phyloP scores from a whole-genome alignment of 2,329 filamentous ascomycete species.

The Calcarisporium arbuscula region DNA sequence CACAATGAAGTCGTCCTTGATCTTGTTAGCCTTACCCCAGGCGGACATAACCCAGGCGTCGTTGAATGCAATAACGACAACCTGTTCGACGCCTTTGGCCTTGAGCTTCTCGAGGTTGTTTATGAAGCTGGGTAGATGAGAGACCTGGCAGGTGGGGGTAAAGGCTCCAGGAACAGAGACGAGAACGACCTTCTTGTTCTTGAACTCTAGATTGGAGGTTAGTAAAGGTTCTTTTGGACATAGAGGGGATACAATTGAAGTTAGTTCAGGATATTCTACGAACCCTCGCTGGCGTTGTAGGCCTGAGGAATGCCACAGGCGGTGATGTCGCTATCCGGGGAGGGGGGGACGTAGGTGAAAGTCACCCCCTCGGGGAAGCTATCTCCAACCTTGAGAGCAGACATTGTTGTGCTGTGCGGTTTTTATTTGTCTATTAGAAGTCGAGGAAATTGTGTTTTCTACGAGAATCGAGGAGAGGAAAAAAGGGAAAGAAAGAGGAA shows the following conservation, averaged over 20 bases:
- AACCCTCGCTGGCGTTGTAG: conserved; percentile 73
- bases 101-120: conserved; percentile 63
- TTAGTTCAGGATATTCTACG: conserved; percentile 12
- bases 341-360: conserved; percentile 81
- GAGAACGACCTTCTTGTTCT: conserved; percentile 50
- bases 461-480: too few relatives aligned
- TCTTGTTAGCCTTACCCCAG: conserved; percentile 81
- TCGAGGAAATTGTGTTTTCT: too few relatives aligned
- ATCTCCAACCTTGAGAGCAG: conserved; percentile 73
- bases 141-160: conserved; percentile 78
- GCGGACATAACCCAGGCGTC: conserved; percentile 83
- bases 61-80: conserved; percentile 78
- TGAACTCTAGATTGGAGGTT: conserved; percentile 36
- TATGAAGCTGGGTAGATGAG: conserved; percentile 77
- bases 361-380: conserved; percentile 72
- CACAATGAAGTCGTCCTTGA: conserved; percentile 61
- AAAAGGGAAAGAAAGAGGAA: too few relatives aligned
- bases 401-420: conserved; percentile 33
- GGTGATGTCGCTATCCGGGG: conserved; percentile 62
- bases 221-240: conserved; percentile 3
- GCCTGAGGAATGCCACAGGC: conserved; percentile 71
- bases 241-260: background rate
- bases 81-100: conserved; percentile 74
- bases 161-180: conserved; percentile 65
- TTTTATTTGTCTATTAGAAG: too few relatives aligned